Conservation (phyloP, 1,139 yeast genomes). For the Pichia sp. region DNA sequence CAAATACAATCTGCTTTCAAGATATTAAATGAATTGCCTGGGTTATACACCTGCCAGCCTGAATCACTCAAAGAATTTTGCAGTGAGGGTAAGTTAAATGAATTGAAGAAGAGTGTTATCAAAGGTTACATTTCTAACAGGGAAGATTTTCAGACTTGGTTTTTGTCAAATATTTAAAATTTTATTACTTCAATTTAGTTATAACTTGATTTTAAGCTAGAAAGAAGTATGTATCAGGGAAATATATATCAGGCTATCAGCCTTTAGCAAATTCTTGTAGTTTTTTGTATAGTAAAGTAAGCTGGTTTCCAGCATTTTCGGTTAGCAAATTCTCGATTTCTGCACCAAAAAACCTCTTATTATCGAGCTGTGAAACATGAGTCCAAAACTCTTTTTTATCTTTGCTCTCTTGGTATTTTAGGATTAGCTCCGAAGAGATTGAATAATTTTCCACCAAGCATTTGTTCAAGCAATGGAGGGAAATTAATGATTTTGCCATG, state of each 20-base stretch:
- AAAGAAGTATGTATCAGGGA: neutral
- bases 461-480: conserved; percentile 27
- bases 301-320: conserved; percentile 1
- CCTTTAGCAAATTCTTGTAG: conserved; percentile 7
- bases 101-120: conserved; percentile 55
- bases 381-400: conserved; percentile 13
- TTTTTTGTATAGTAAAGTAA: conserved; percentile 12
- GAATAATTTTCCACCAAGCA: conserved; percentile 28
- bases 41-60: conserved; percentile 76
- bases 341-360: conserved; percentile 6
- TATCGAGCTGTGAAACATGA: neutral
- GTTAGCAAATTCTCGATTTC: conserved; percentile 13
- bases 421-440: conserved; percentile 27
- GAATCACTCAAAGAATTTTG: conserved; percentile 72
- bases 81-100: conserved; percentile 74
- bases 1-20: conserved; percentile 64
- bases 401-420: conserved; percentile 18
- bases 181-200: too few relatives aligned
- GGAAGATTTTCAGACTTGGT: conserved; percentile 24
- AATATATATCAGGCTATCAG: neutral
- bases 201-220: neutral
- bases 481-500: conserved; percentile 26
- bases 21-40: conserved; percentile 76
- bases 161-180: conserved; percentile 21
- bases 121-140: conserved; percentile 13